phyloP scores from a whole-genome alignment of 805 yeast genomes.

The Citeromyces matritensis region DNA sequence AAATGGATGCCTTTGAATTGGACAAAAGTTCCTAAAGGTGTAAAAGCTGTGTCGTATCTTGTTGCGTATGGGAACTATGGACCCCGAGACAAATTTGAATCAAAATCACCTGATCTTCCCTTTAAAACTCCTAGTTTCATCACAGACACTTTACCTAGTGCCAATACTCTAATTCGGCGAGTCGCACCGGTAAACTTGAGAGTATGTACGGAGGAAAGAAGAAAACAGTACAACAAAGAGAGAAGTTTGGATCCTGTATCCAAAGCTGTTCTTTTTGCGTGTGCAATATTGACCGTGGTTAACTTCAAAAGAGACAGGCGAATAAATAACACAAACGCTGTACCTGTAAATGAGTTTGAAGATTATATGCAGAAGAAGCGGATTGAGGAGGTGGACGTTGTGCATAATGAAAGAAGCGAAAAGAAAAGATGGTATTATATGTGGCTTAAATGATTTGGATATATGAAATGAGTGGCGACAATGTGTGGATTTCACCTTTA shows the following conservation, averaged over 20 bases:
- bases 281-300: conserved; percentile 27
- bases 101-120: conserved; percentile 37
- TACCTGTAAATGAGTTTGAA: conserved; percentile 14
- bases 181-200: conserved; percentile 21
- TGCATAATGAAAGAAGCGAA: conserved; percentile 5
- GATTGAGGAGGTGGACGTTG: conserved; percentile 8
- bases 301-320: conserved; percentile 40
- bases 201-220: conserved; percentile 22
- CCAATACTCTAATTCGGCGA: conserved; percentile 13
- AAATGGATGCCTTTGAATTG: conserved; percentile 33
- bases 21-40: conserved; percentile 29
- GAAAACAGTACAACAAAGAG: conserved; percentile 26
- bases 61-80: conserved; percentile 63
- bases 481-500: too few species aligned
- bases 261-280: conserved; percentile 33
- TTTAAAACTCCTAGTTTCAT: conserved; percentile 25
- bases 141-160: conserved; percentile 11
- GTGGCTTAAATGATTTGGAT: conserved; percentile 28
- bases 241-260: conserved; percentile 43
- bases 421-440: conserved; percentile 33
- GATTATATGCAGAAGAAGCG: conserved; percentile 3
- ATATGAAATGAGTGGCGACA: too few species aligned
- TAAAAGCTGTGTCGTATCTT: conserved; percentile 43
- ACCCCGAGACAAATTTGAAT: conserved; percentile 43
- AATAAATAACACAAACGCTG: conserved; percentile 13